Base-by-base conservation (phyloP, 2,329 filamentous ascomycete species). In the Penicillium aurantiogriseum region DNA sequence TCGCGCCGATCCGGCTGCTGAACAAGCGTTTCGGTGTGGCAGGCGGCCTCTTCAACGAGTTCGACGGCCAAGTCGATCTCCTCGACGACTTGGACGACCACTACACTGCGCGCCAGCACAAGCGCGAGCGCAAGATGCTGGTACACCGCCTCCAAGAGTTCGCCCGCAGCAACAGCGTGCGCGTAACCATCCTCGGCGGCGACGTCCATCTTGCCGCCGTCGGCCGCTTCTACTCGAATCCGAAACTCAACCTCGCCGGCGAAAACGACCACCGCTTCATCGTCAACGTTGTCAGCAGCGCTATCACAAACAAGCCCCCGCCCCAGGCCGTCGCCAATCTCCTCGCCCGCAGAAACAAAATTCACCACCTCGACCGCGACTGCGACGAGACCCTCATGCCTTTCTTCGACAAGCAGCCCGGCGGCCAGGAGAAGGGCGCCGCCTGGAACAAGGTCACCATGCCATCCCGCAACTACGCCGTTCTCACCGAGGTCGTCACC, bases 21-120 rank as follows among this genome's bases (percentile, higher is more conserved):
- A 94, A 96, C 79, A 90, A 92, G 73, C 86, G 92, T 27, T 96
- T 97, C 64, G 93, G 93, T 56, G 77, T 96, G 44, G 89, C 89
- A 5, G 92, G 92, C 48, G 86, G 87, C 51, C 80, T 97, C 44
- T 96, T 97, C 81, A 97, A 97, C 75, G 84, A 91, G 56, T 97
- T 97, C 65, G 93, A 97, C 67, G 93, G 93, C 39, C 79, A 82
- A 49, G 83, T 87, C 31, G 85, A 88, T 77, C 72, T 88, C 39
- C 74, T 88, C 7, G 85, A 88, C 60, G 85, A 88, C 62, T 69
- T 88, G 43, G 85, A 88, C 64, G 85, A 88, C 66, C 85, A 88
- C 67, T 97, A 97, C 79, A 97, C 93, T 1, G 91, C 92, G 6
- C 86, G 86, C 61, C 91, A 92, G 50, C 93, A 97, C 81, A 97